These are phyloP conservation scores for Ploettnerulaceae sp. DNA, from an alignment of 2,329 filamentous ascomycete species.

Conservation along the genomic window DNA sequence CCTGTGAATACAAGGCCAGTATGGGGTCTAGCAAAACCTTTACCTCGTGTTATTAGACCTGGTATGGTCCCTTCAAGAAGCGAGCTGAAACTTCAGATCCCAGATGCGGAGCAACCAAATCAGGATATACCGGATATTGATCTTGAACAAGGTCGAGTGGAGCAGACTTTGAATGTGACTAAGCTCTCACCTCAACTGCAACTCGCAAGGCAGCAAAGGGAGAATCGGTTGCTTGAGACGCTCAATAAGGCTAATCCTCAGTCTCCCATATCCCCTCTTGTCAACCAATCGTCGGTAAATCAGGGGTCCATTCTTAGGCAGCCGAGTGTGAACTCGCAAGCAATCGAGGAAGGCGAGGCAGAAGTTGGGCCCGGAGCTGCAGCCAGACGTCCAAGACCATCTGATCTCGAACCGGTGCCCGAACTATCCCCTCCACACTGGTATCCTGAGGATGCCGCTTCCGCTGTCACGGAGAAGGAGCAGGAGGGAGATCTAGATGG, in stretches of 20 bases:
- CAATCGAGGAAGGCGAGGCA: constrained; percentile 15
- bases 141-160: constrained; percentile 40
- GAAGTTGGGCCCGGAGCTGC: constrained; percentile 9
- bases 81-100: constrained; percentile 35
- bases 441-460: constrained; percentile 22
- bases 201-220: constrained; percentile 21
- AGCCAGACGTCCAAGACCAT: background rate
- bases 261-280: constrained; percentile 5
- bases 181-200: constrained; percentile 24
- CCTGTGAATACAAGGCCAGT: constrained; percentile 45
- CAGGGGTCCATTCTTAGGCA: constrained; percentile 2
- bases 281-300: constrained; percentile 6
- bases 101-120: constrained; percentile 33
- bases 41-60: constrained; percentile 48
- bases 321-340: constrained; percentile 13
- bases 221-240: constrained; percentile 19
- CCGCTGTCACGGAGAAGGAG: constrained; percentile 20
- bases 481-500: constrained; percentile 13
- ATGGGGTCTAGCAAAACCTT: constrained; percentile 49
- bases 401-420: constrained; percentile 1
- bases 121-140: constrained; percentile 38
- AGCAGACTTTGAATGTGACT: constrained; percentile 27
- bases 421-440: constrained; percentile 9
- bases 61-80: constrained; percentile 43
- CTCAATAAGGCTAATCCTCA: background rate